Evolutionary conservation across 257 asterid genomes (phyloP).

Genomic region (Echites panduratus): DNA sequence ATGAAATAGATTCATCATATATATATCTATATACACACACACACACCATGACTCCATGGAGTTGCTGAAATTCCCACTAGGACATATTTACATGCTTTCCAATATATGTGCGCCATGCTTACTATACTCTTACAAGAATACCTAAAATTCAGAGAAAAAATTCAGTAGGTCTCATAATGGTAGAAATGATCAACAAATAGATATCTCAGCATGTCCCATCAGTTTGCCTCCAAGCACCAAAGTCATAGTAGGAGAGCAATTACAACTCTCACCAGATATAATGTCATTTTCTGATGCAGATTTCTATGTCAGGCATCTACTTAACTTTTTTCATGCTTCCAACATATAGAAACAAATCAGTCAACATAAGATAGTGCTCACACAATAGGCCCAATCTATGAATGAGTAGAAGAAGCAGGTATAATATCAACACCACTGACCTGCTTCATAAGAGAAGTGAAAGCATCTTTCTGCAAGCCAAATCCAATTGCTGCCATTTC

Average conservation of each 20-base stretch:
- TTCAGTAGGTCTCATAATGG: not conserved
- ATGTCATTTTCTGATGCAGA: not conserved
- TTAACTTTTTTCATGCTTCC: no score
- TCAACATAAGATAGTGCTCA: not conserved
- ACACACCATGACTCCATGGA: not conserved
- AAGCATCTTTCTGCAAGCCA: slow-evolving; percentile 87
- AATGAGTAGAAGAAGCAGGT: not conserved
- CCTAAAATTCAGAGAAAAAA: not conserved
- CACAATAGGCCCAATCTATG: not conserved
- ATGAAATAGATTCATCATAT: not conserved
- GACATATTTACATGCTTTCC: not conserved
- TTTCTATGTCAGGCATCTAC: not conserved
- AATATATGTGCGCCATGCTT: no score
- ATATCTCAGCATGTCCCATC: not conserved
- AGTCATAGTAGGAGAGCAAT: not conserved
- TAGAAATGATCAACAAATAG: not conserved
- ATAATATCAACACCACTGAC: slow-evolving; percentile 28
- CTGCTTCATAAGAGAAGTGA: slow-evolving; percentile 94
- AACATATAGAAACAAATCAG: not conserved
- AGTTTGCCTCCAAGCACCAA: no score
- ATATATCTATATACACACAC: not conserved
- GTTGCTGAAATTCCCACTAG: not conserved
- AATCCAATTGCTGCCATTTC: slow-evolving; percentile 98
- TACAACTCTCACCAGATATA: not conserved
- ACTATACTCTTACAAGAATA: not conserved